Evolutionary conservation across 2,329 filamentous ascomycete species (phyloP), one percentile per base, ranked within the genome.

Genomic region (Alternaria panax): DNA sequence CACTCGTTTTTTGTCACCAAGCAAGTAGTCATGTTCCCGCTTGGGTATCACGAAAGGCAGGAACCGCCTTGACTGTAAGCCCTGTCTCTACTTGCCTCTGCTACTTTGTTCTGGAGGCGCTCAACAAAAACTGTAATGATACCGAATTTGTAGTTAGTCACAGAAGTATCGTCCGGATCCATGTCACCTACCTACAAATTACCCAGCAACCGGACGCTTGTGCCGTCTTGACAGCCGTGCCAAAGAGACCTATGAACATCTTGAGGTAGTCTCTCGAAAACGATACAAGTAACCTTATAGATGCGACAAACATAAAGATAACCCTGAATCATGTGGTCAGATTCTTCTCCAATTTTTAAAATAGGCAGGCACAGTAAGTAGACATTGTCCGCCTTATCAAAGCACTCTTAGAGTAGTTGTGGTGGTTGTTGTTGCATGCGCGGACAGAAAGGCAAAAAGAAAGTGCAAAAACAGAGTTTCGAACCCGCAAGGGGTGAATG

Each of bases 401-500:
- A 34, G 18, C n/a, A n/a, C n/a, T n/a, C n/a, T n/a, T 7, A 32
- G 18, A n/a, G 12, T n/a, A 18, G 36, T 40, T 12, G 36, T 18
- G 22, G 16, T n/a, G 34, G 12, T 14, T 18, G 25, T n/a, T 43
- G 12, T 14, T 18, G 25, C 51, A 11, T 9, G 24, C 4, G 36
- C 20, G 20, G 6, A 2, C 25, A 41, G 45, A 59, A 58, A 50
- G 30, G 20, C 28, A 53, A 38, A 61, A 65, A 53, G 30, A 59
- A 51, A 64, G n/a, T 9, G 60, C 52, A 74, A 75, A 72, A 76
- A 67, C 67, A 70, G 73, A 76, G 80, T 79, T 78, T 82, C 78
- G 72, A 78, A 81, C 81, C 79, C 78, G 75, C 72, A 63, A 55
- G 12, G 55, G 53, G 54, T 40, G 54, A 57, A 43, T 25, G 64